Base-by-base conservation (phyloP, 1,284 basidiomycete genomes). In the Fomitopsis palustris region DNA sequence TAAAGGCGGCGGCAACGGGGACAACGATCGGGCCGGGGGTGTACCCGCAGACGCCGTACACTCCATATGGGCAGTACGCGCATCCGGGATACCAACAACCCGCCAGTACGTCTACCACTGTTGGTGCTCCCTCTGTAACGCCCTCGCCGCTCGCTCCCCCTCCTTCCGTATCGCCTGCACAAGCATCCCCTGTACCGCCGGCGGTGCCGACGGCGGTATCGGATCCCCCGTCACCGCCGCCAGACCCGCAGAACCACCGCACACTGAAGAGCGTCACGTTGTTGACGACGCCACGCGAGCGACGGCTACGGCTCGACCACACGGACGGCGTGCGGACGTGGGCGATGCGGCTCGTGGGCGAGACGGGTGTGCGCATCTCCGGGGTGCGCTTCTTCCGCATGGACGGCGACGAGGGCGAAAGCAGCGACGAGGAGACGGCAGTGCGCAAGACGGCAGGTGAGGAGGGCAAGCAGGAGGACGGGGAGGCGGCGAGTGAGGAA, bases 311-410 rank as follows among this genome's bases (percentile, higher is more conserved):
- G 35, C 73, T 90, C 38, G 83, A 89, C 65, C 73, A 82, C 60
- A 76, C 76, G 45, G 85, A 88, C 56, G 86, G 87, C 17, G 88
- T 90, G 42, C 83, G 80, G 69, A 81, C 74, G 49, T 90, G 88
- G 88, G 81, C 82, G 2, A 72, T 90, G 70, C 78, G 84, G 51
- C 75, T 92, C 35, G 74, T 75, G 3, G 77, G 77, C 7, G 87
- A 90, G 69, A 77, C 77, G 10, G 77, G 75, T 3, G 55, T 90
- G 25, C 70, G 77, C 53, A 67, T 90, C 39, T 75, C 75, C 39
- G 80, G 82, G 60, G 74, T 91, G 61, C 71, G 74, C 57, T 84
- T 87, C 66, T 53, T 83, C 8, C 69, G 74, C 55, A 79, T 76
- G 27, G 82, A 82, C 19, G 77, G 76, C n/a, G 81, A 79, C 2